Base-by-base conservation (phyloP, 2,329 filamentous ascomycete species). In the Fusarium continuum region DNA sequence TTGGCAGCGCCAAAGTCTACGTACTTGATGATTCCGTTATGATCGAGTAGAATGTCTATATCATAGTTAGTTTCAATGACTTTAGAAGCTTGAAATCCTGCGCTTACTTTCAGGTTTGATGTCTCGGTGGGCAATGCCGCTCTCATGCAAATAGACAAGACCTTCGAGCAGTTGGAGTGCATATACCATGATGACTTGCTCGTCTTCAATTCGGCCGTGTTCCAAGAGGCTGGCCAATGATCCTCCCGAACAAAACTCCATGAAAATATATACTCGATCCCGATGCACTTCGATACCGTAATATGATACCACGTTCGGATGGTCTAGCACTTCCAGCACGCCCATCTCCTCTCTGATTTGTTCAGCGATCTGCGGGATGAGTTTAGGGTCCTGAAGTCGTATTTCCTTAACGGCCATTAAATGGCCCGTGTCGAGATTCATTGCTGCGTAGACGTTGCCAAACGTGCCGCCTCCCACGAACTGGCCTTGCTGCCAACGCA, bases 181-280 rank as follows among this genome's bases (percentile, higher is more conserved):
- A 75, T 98, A 98, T 35, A 98, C 94, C 88, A 96, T 96, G 61
- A 97, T 94, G 61, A 98, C 93, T 52, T 93, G 95, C 76, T 99
- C 95, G 73, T 98, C 96, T 79, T 97, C 95, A 64, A 99, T 97
- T 34, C 95, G 91, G 11, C 95, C 95, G 73, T 99, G 94, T 75
- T 99, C 95, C 35, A 99, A 82, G 47, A 99, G 80, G 45, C 87
- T 91, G 35, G 95, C 93, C 43, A 99, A 83, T 14, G 94, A 98
- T 17, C 95, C 95, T 46, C 95, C 94, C 5, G 93, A 96, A 76
- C 95, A 99, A 77, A 96, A 98, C 77, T 99, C 95, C 95, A 99
- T 99, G 75, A 99, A 99, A 68, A 99, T 97, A 77, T 98, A 99
- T n/a, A 99, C 95, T 74, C 97, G 95, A 82, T 99, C 95, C 63